Conservation (phyloP, 1,284 basidiomycete species). For the Trametes sp. region DNA sequence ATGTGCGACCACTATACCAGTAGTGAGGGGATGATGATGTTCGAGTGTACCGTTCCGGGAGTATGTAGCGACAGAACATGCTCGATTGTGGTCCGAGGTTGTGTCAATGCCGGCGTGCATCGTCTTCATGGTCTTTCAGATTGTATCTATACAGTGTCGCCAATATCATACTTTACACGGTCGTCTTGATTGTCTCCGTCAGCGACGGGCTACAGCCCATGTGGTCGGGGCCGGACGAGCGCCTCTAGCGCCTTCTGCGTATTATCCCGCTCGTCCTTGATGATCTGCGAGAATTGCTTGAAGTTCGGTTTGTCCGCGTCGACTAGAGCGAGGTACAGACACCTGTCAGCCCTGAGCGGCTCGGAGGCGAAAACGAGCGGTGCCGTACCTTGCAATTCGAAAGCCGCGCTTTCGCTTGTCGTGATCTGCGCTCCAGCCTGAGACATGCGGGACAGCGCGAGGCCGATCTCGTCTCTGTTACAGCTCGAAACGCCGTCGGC, state of each 20-base stretch:
- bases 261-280: constrained; percentile 79
- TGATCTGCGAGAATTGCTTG: constrained; percentile 74
- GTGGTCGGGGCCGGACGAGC: constrained; percentile 22
- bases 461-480: constrained; percentile 74
- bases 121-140: no score
- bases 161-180: neutral
- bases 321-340: constrained; percentile 43
- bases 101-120: no score
- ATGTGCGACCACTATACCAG: no score
- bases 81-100: no score
- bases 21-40: no score
- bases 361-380: neutral
- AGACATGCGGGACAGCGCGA: constrained; percentile 72
- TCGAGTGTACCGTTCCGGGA: no score
- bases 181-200: neutral
- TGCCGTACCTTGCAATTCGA: constrained; percentile 71
- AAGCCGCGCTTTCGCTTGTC: constrained; percentile 84
- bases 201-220: neutral
- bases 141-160: neutral
- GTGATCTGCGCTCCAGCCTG: constrained; percentile 80
- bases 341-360: constrained; percentile 16
- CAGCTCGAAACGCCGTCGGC: constrained; percentile 88
- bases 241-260: constrained; percentile 48
- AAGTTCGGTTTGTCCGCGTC: constrained; percentile 76
- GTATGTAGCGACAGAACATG: no score